Evolutionary conservation across 208 protist genomes (phyloP), one percentile per base, ranked within the genome.

Genomic region (Leishmania arabica): DNA sequence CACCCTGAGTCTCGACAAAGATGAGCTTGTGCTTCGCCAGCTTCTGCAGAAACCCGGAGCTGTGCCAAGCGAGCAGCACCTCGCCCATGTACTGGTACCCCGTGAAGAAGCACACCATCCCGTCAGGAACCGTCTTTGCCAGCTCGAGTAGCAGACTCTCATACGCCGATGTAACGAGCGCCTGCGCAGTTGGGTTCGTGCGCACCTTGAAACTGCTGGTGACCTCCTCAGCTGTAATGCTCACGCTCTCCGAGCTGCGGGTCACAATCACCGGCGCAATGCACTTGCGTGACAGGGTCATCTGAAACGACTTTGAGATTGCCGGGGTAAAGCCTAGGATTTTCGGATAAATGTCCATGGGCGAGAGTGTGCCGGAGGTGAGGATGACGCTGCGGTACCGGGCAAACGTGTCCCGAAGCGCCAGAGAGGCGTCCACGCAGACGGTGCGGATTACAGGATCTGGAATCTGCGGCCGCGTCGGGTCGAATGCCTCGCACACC

Each of bases 331-430:
- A 99, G 49, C 98, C 96, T 21, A 99, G 87, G 34, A 99, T 98
- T 79, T 99, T 99, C 0, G 98, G 97, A 89, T 99, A 99, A 80
- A 99, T 99, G 75, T 99, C 98, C n/a, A 99, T 87, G 54, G 99
- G 99, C 1, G 98, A 99, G 27, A 99, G 86, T 24, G 98, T 99
- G 73, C 98, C 98, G n/a, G 95, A 98, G 15, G 99, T 99, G 62
- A 99, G 97, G 24, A 99, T 93, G 19, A 99, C 99, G 72, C 89
- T 98, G 80, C 91, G 87, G 89, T 99, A 99, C 62, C 92, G 92
- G 60, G 95, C 87, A 76, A 99, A 99, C 7, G 99, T 94, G 54
- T 97, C 96, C 80, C 98, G 95, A 74, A 99, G 95, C 6, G 99
- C 99, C 31, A 99, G 89, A 3, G 98, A 99, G 6, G 99, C 98